Evolutionary conservation across 139 green algal species (phyloP), one percentile per base, ranked within the genome.

Genomic region (Chlamydomonas sp.): DNA sequence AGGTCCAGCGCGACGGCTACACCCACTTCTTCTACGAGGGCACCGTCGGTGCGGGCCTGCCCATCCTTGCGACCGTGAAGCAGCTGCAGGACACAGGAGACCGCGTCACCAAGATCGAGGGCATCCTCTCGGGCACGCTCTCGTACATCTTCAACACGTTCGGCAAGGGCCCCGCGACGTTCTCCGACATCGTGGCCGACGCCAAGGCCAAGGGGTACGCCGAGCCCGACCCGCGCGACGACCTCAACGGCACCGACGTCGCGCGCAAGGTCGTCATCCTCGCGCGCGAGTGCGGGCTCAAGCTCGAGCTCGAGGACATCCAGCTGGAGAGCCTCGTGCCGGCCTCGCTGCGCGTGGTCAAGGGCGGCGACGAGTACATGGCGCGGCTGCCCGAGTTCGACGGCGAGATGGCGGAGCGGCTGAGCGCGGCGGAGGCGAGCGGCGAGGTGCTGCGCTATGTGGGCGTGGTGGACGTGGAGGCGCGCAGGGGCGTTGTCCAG

Each of bases 61-160:
- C 94, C 29, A 81, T 99, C 48, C 91, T 99, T 43, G 85, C 81
- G 69, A 99, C 94, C 3, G 79, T 99, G 35, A 91, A 94, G 74
- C 84, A 92, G 67, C 78, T 99, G 48, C 58, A 91, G 22, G 87
- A 92, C 36, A 94, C 91, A 2, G 94, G 94, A 28, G 94, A 99
- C 83, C 77, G 83, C 26, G 88, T 97, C 6, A 72, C 84, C 35
- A 74, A 74, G 26, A 84, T 96, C 22, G 91, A 97, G 83, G 93
- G 93, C 77, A 92, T 97, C 74, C 94, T 98, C 82, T 90, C 79
- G 8, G 91, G 93, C 31, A 98, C 93, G 1, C 85, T 98, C 3
- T 96, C 87, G 22, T 98, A 96, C 86, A 96, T 98, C 67, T 98
- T 98, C 89, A 98, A 98, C 80, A 90, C 70, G 33, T 94, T 90